Percentiles rank a stretch among this genome's conserved stretches.
Evolutionary conservation across 1,139 yeast genomes (phyloP).

Genomic region (Protomyces inundatus): DNA sequence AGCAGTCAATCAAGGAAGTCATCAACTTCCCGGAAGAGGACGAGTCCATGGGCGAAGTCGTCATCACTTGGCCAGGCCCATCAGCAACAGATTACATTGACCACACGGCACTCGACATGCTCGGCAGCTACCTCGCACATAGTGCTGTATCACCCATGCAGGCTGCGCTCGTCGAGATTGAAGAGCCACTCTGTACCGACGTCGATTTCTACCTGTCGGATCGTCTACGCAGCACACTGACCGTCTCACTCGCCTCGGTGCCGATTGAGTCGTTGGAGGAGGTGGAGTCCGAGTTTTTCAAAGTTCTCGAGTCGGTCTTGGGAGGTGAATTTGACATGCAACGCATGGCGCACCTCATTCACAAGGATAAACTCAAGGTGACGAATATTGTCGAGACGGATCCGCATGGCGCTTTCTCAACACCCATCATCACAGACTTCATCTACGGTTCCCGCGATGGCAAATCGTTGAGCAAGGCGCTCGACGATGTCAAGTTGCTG

Average conservation of each 20-base stretch:
- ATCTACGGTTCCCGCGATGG: slow-evolving; percentile 68
- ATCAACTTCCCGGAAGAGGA: slow-evolving; percentile 86
- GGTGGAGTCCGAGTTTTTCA: slow-evolving; percentile 51
- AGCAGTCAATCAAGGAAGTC: slow-evolving; percentile 43
- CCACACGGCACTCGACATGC: slow-evolving; percentile 30
- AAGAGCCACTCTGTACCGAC: slow-evolving; percentile 70
- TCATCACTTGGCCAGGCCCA: slow-evolving; percentile 83
- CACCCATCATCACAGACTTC: slow-evolving; percentile 69
- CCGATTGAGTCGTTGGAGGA: slow-evolving; percentile 59
- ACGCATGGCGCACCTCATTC: slow-evolving; percentile 62
- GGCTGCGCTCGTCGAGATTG: slow-evolving; percentile 69
- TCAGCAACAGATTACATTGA: slow-evolving; percentile 45
- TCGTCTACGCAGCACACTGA: slow-evolving; percentile 13
- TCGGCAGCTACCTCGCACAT: slow-evolving; percentile 57
- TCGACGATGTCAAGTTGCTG: slow-evolving; percentile 55
- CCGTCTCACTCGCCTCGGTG: slow-evolving; percentile 41
- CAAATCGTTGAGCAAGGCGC: slow-evolving; percentile 51
- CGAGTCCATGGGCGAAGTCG: slow-evolving; percentile 73
- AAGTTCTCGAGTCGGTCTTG: slow-evolving; percentile 51
- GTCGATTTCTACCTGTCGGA: slow-evolving; percentile 45
- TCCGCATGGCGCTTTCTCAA: slow-evolving; percentile 44
- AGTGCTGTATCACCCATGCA: slow-evolving; percentile 65
- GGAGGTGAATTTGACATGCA: slow-evolving; percentile 54
- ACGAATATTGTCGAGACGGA: slow-evolving; percentile 46
- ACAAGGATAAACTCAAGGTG: slow-evolving; percentile 59